A percentile compares a stretch with the other conserved stretches of the same genome.
phyloP scores from a whole-genome alignment of 2,329 filamentous ascomycete species.

The Mycosphaerella arachidis region DNA sequence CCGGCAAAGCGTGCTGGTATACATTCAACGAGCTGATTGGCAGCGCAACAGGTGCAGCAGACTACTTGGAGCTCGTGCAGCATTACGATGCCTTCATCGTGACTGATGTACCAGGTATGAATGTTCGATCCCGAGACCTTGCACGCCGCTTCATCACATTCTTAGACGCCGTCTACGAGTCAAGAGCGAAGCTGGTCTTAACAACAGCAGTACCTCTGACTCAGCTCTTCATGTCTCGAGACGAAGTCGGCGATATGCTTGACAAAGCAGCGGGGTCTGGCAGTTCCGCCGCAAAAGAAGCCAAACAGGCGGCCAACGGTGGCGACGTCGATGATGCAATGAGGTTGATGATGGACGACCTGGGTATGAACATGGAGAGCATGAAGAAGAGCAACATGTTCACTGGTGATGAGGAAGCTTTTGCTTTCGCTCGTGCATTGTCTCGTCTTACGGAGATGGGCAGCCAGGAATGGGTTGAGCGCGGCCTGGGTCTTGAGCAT shows the following conservation, averaged over 20 bases:
- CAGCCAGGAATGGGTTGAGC: conserved; percentile 88
- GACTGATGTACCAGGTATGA: conserved; percentile 69
- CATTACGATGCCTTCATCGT: conserved; percentile 91
- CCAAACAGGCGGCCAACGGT: conserved; percentile 29
- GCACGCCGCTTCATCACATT: conserved; percentile 95
- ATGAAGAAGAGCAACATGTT: conserved; percentile 85
- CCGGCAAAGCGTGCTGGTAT: conserved; percentile 83
- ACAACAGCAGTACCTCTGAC: conserved; percentile 81
- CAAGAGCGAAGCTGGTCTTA: conserved; percentile 86
- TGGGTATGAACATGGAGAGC: conserved; percentile 77
- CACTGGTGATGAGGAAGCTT: conserved; percentile 90
- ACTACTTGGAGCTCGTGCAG: conserved; percentile 87
- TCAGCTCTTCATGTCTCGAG: conserved; percentile 62
- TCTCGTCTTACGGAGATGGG: conserved; percentile 88
- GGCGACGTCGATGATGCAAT: conserved; percentile 60
- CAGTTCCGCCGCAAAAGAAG: conserved; percentile 19
- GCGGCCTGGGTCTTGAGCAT: conserved; percentile 61
- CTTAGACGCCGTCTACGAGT: conserved; percentile 92
- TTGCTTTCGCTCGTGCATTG: conserved; percentile 87
- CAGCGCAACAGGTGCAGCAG: conserved; percentile 81
- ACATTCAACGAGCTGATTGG: conserved; percentile 90
- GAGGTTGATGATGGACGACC: conserved; percentile 78
- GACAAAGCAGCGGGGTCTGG: conserved; percentile 31
- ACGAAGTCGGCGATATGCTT: conserved; percentile 45
- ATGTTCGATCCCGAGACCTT: conserved; percentile 75